Evolutionary conservation across 306 rosid genomes (phyloP), one percentile per base, ranked within the genome.

Genomic region (Pueraria montana): DNA sequence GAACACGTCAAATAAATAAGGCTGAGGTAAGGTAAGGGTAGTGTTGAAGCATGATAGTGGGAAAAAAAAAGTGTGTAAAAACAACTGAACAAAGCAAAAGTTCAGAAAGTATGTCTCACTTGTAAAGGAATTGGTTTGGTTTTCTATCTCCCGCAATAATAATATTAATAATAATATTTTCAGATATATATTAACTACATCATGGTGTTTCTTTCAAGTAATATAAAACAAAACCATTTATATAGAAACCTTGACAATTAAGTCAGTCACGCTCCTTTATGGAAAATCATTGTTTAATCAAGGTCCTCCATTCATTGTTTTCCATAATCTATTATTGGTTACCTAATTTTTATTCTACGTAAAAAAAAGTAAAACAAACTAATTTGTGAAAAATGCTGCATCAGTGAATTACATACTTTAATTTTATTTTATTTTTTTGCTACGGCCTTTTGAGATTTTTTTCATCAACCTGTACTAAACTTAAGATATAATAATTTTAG

Each of bases 71-170:
- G 56, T 61, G 78, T 65, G 13, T 76, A 72, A 81, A 72, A 85
- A 85, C 82, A 76, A 76, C 85, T 72, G 58, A 77, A 50, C 86
- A 72, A 62, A 71, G 83, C 63, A 24, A 84, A 88, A 80, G 82
- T 77, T 83, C 43, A 30, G 46, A 79, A 86, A 86, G 80, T 81
- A 76, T 87, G 89, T 88, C 87, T 80, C 90, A 17, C 87, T 84
- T 81, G 26, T 83, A 78, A 45, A 76, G 86, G 82, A 38, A 38
- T 62, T 78, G 79, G n/a, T n/a, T n/a, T n/a, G n/a, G 80, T 70
- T 86, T 83, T 72, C 83, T 62, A 42, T 68, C 63, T 56, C 52
- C 58, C 16, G 1, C 36, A 53, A 50, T 50, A n/a, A n/a, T n/a
- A n/a, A n/a, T n/a, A n/a, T n/a, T n/a, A n/a, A n/a, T n/a, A n/a